Conservation (phyloP, 2,329 filamentous ascomycete species). For the Coniochaeta prunicola region DNA sequence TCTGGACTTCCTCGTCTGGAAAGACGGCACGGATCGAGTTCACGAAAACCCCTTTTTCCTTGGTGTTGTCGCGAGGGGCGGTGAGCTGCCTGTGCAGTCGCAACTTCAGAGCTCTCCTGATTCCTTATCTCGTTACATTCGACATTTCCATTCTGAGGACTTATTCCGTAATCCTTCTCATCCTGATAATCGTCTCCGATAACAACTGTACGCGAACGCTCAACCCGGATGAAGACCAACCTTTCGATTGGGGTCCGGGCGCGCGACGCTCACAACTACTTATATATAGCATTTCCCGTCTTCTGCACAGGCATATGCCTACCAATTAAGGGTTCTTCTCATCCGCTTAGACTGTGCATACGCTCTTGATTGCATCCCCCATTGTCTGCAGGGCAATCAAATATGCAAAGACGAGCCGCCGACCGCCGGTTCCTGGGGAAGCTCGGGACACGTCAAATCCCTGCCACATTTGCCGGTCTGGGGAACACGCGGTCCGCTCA, state of each 20-base stretch:
- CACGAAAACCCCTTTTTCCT: background rate
- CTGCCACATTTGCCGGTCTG: background rate
- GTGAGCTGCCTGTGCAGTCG: background rate
- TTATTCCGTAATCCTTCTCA: background rate
- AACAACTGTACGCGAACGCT: background rate
- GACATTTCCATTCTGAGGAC: background rate
- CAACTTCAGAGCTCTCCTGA: background rate
- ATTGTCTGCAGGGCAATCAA: background rate
- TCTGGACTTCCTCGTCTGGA: background rate
- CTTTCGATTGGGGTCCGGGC: background rate
- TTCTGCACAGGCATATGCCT: background rate
- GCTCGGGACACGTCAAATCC: background rate
- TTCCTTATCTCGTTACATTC: background rate
- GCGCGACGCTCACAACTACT: background rate
- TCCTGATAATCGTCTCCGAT: background rate
- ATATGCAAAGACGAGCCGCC: background rate
- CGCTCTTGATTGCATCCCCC: background rate
- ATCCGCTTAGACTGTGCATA: background rate
- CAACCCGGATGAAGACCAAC: background rate
- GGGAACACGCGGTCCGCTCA: background rate
- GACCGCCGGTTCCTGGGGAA: background rate
- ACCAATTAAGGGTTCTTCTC: background rate
- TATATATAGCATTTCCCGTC: background rate
- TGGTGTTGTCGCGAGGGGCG: background rate
- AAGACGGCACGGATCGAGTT: background rate